Evolutionary conservation across 176 grass and related monocot genomes (phyloP).

Genomic region (Zea luxurians): DNA sequence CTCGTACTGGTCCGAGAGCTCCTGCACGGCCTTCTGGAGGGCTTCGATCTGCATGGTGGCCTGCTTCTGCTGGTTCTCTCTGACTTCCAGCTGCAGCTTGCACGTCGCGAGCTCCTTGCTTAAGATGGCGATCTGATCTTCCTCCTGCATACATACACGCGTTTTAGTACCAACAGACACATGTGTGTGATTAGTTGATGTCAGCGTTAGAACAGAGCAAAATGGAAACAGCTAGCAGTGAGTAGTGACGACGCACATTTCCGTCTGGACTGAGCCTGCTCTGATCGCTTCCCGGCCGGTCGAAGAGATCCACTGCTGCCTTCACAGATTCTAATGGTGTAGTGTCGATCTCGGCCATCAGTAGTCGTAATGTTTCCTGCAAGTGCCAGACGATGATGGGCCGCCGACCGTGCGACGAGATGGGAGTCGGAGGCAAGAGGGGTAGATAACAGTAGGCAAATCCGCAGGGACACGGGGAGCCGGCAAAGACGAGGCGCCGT

Average conservation of each 20-base stretch:
- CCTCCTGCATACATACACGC: constrained; percentile 15
- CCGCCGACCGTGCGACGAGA: neutral
- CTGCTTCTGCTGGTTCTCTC: constrained; percentile 35
- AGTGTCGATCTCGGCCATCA: constrained; percentile 50
- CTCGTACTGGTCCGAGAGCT: neutral
- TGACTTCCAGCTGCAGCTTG: constrained; percentile 46
- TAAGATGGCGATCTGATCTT: constrained; percentile 3
- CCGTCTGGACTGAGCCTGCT: constrained; percentile 35
- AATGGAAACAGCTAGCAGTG: neutral
- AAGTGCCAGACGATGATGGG: neutral
- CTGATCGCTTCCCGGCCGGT: constrained; percentile 25
- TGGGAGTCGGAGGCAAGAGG: too few relatives aligned
- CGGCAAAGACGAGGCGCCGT: constrained; percentile 19
- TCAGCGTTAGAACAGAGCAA: neutral
- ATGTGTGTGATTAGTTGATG: neutral
- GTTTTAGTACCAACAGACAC: neutral
- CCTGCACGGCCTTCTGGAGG: constrained; percentile 29
- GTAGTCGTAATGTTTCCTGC: neutral
- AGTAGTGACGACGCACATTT: constrained; percentile 16
- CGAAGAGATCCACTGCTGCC: constrained; percentile 34
- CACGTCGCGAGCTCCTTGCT: constrained; percentile 43
- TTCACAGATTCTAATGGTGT: constrained; percentile 46
- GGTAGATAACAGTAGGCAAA: neutral
- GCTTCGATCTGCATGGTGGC: constrained; percentile 19
- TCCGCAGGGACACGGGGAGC: neutral